Base-by-base conservation (phyloP, 345 rosid genomes). In the Sisymbrium irio region DNA sequence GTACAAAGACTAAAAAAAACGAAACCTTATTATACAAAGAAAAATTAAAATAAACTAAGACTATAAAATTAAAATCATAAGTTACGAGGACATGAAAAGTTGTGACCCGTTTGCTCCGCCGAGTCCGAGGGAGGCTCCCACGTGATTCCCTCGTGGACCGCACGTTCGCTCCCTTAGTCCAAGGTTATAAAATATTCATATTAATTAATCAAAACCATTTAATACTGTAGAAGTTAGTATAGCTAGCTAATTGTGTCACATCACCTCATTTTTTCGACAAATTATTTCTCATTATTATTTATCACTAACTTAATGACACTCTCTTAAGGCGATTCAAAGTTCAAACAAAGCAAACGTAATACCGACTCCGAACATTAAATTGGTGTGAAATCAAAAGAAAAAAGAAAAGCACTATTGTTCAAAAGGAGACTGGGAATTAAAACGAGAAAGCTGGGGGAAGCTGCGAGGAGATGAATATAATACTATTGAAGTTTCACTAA, bases 101-200 rank as follows among this genome's bases (percentile, higher is more conserved):
- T 36, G 80, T 58, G 72, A 77, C 72, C 72, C 80, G 71, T 53
- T 70, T 70, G 76, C 67, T 70, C 53, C 62, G 81, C 81, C 76
- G 73, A 79, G 78, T 64, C 76, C 80, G 67, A 77, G 72, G 83
- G 79, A 74, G 56, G 45, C 61, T 17, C 35, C 82, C 88, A 78
- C 84, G 88, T 80, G 85, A 76, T 42, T 60, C 39, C 85, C 83
- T 75, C 83, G 84, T 80, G 84, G 76, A 69, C 68, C 77, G 79
- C 85, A 82, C 80, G 85, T 80, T 65, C 77, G 72, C 44, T 0
- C 69, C 72, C 77, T 61, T 56, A 67, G 71, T 78, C 28, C 77
- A 63, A 81, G 74, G 69, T 73, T 70, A 45, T 71, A 53, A 25
- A 4, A 20, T 53, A 42, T 53, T 73, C 46, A 44, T n/a, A 6